A percentile compares a stretch with the other conserved stretches of the same genome.
Evolutionary conservation across 2,329 filamentous ascomycete genomes (phyloP).

Genomic region (Ampelomyces quisqualis): DNA sequence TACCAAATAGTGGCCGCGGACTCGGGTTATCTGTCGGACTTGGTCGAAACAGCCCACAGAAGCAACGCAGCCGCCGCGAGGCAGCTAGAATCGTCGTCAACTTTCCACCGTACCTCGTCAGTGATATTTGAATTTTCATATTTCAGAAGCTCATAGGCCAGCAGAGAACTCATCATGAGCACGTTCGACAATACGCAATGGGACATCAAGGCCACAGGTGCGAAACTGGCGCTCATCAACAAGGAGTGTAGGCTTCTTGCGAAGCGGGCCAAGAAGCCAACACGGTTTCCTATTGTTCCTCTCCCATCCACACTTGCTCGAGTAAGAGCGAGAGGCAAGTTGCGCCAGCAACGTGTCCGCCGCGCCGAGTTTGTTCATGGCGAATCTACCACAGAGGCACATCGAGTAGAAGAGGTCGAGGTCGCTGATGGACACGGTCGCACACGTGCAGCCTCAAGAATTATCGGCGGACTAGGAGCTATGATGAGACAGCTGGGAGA

Average conservation of each 20-base stretch:
- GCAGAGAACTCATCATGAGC: neutral
- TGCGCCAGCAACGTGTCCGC: neutral
- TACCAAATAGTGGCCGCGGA: neutral
- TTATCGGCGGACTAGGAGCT: no score
- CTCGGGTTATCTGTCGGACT: conserved; percentile 1
- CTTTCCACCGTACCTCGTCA: neutral
- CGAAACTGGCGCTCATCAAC: neutral
- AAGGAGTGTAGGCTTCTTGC: neutral
- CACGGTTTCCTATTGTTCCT: conserved; percentile 1
- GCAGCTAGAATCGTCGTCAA: neutral
- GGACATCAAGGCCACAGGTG: neutral
- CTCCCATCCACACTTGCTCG: neutral
- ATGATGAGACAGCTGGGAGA: no score
- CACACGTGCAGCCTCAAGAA: neutral
- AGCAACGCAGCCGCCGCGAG: neutral
- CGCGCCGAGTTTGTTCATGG: neutral
- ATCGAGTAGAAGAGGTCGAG: neutral
- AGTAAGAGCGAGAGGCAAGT: neutral
- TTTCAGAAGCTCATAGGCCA: neutral
- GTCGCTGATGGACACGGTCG: neutral
- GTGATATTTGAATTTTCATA: neutral
- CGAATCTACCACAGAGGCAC: neutral
- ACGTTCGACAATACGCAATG: conserved; percentile 4
- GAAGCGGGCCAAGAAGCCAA: neutral
- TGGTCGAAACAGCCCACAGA: neutral